phyloP scores from a whole-genome alignment of 495 filamentous ascomycete genomes.

The Penicillium simplicissimum region DNA sequence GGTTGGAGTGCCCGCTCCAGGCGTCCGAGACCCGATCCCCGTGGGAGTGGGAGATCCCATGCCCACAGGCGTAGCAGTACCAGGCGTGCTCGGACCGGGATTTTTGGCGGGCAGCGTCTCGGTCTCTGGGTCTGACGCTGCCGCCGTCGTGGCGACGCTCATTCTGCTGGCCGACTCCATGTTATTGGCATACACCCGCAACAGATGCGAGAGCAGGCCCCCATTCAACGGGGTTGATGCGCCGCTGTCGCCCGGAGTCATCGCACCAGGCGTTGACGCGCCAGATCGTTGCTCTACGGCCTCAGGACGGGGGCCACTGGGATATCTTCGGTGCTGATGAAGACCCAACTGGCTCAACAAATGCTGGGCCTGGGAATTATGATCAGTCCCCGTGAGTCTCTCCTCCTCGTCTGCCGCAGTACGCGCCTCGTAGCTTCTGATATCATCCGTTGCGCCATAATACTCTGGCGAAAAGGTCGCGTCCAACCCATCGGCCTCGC shows the following conservation, averaged over 20 bases:
- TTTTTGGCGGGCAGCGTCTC: conserved; percentile 25
- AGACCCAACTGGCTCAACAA: conserved; percentile 29
- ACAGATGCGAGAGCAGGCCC: conserved; percentile 29
- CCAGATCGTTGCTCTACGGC: conserved; percentile 20
- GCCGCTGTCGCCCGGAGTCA: conserved; percentile 23
- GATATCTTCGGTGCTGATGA: background rate
- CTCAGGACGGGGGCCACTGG: background rate
- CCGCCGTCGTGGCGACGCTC: conserved; percentile 23
- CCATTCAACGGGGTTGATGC: conserved; percentile 26
- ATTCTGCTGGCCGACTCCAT: conserved; percentile 23
- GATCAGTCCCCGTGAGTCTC: conserved; percentile 8
- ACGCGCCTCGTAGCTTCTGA: conserved; percentile 23
- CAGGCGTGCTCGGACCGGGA: conserved; percentile 19
- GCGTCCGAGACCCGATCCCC: background rate
- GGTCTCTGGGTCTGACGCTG: conserved; percentile 22
- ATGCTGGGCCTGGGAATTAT: conserved; percentile 29
- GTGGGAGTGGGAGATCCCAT: too few species aligned
- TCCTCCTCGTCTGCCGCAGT: conserved; percentile 23
- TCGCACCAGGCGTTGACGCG: conserved; percentile 21
- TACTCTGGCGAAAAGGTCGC: conserved; percentile 26
- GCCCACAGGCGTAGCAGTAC: conserved; percentile 16
- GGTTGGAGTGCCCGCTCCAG: conserved; percentile 13
- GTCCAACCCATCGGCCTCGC: conserved; percentile 31
- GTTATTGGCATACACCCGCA: conserved; percentile 34
- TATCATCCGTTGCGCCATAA: conserved; percentile 34